Base-by-base conservation (phyloP, 2,329 filamentous ascomycete genomes). In the Lachnellula cervina region DNA sequence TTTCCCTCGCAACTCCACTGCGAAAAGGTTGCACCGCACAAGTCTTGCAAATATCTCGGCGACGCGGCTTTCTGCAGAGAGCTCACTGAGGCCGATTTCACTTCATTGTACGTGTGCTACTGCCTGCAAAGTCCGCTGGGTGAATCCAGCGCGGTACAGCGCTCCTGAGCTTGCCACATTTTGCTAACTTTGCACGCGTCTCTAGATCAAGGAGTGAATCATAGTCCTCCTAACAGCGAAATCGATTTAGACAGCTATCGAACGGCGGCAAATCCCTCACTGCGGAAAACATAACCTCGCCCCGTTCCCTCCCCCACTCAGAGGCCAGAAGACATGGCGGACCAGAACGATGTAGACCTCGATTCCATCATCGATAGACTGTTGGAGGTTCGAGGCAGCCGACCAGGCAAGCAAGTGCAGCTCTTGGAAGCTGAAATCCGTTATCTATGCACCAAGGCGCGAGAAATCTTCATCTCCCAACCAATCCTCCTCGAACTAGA, bases 381-480 rank as follows among this genome's bases (percentile, higher is more conserved):
- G 71, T 82, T 97, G 72, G 94, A 99, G 79, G 94, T 97, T 72
- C 88, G 94, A 77, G 94, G 93, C 73, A 97, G 92, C 82, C 87
- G 94, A 71, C 94, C 94, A 56, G 94, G 94, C 69, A 99, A 99
- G 81, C 94, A 97, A 78, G 94, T 99, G 54, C 93, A 97, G 79
- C 84, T 99, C 66, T 81, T 96, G 64, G 94, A 99, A 76, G 86
- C 90, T 59, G 94, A 97, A 79, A 99, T 99, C 68, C 88, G 93
- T 72, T 96, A 86, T 76, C 84, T 99, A 64, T 99, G 94, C 84
- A 97, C 93, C 73, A 97, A 97, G 80, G 92, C 93, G 62, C 88
- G 94, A 65, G 94, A 99, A 80, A 97, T 99, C 70, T 97, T 99
- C 81, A 97, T 99, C 76, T 97, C 92, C 61, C 94, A 99, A 80